These are phyloP conservation scores for Psilocybe cubensis DNA, from an alignment of 768 basidiomycete species.

Conservation along the genomic window DNA sequence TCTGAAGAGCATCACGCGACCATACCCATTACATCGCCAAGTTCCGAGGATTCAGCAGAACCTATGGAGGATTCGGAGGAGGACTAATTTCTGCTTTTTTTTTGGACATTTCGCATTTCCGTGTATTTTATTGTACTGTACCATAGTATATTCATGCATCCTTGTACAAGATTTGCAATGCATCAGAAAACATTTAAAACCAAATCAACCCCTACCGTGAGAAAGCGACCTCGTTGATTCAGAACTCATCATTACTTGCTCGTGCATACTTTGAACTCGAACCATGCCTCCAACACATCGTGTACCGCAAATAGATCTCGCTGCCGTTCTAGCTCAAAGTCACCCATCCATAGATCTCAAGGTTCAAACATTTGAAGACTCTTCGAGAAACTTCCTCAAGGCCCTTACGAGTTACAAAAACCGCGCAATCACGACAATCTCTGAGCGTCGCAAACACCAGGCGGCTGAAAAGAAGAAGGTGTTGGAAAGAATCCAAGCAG, in stretches of 20 bases:
- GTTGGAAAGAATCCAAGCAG: conserved; percentile 60
- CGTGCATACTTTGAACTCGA: no score
- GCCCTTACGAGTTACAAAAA: conserved; percentile 76
- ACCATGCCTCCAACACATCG: conserved; percentile 32
- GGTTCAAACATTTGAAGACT: conserved; percentile 61
- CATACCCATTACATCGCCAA: not conserved
- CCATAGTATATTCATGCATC: no score
- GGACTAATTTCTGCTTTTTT: not conserved
- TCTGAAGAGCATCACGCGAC: not conserved
- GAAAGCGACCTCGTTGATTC: no score
- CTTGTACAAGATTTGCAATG: no score
- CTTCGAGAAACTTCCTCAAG: conserved; percentile 72
- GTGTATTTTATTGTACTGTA: not conserved
- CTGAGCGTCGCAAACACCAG: conserved; percentile 66
- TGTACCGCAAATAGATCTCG: conserved; percentile 65
- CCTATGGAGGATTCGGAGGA: not conserved
- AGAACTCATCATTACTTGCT: no score
- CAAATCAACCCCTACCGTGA: no score
- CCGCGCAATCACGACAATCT: conserved; percentile 69
- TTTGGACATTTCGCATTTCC: not conserved
- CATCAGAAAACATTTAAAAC: no score
- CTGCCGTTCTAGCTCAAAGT: conserved; percentile 53
- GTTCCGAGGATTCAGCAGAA: not conserved
- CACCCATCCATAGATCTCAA: conserved; percentile 68
- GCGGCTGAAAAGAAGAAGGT: conserved; percentile 63